Evolutionary conservation across 306 rosid species (phyloP), one percentile per base, ranked within the genome.

Genomic region (Luffa acutangula): DNA sequence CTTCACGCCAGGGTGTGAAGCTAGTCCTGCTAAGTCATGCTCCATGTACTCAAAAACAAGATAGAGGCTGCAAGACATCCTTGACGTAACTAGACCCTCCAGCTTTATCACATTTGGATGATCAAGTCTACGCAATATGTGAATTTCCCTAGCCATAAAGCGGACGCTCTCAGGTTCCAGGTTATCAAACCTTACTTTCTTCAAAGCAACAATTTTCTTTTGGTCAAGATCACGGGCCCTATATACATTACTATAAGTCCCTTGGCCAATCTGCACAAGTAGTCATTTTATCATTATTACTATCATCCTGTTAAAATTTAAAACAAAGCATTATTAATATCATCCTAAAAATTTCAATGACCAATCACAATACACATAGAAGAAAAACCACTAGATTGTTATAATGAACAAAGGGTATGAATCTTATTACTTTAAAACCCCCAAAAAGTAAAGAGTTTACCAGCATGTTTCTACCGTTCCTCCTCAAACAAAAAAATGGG

Each of bases 41-140:
- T 93, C 97, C 97, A 93, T 93, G 88, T 93, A 93, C 94, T 93
- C 97, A 37, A 93, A 91, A 73, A 93, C 97, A 86, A 93, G 97
- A 89, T 93, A 93, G 77, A 93, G 83, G 85, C 97, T 93, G 93
- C 98, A 93, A 54, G 98, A 93, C 98, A 93, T 93, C 86, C 98
- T 91, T 84, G 98, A 93, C 9, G 98, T 93, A 60, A 93, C 98
- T 75, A 93, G 84, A 82, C 98, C 98, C 85, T 91, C 97, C 66
- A 93, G 83, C 84, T 91, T 93, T 80, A 93, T 91, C 67, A 93
- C 93, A 84, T 93, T 93, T 59, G 90, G 93, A 86, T 93, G 98
- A 84, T 93, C 92, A 76, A 93, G 98, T 86, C 97, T 86, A 2
- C 98, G 97, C 78, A 93, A 87, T 83, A 93, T 91, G 85, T 89